Evolutionary conservation across 2,329 filamentous ascomycete species (phyloP), one percentile per base, ranked within the genome.

Genomic region (Annulohypoxylon truncatum): DNA sequence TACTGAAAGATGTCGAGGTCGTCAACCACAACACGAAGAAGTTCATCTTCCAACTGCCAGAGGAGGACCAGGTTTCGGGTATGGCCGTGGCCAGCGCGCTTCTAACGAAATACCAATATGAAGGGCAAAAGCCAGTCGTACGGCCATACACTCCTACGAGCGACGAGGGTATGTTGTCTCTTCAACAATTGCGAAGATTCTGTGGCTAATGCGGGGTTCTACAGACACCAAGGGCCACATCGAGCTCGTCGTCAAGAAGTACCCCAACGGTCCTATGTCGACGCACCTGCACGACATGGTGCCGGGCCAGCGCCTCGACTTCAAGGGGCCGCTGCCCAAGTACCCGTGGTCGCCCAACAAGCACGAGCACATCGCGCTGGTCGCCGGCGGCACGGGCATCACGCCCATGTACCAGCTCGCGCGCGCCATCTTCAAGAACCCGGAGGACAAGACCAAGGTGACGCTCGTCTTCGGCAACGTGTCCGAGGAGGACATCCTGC

Each of bases 331-430:
- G 1, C 89, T 99, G 38, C 92, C 93, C 75, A 99, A 99, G 82
- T 98, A 97, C 81, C 81, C 88, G 29, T 98, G 94, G 94, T 78
- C 88, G 56, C 77, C 90, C 72, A 98, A 98, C 87, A 97, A 97
- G 88, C 94, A 97, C 84, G 84, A 92, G 66, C 94, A 98, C 84
- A 89, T 96, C 74, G 90, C 88, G 38, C 85, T 95, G 71, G 87
- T 99, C 69, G 93, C 95, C n/a, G 96, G 96, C 74, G 96, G 96
- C 71, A 97, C 96, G 6, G 96, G 96, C 67, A 97, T 99, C 80
- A 96, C 96, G 9, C 96, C 96, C 73, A 97, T 98, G 95, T 98
- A 92, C 86, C 96, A 99, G 85, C 89, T 99, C 47, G 85, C 89
- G 71, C 93, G 93, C 68, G 87, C 90, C 77, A 97, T 99, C 82